phyloP scores from a whole-genome alignment of 345 rosid genomes.

The Lumnitzera littorea region DNA sequence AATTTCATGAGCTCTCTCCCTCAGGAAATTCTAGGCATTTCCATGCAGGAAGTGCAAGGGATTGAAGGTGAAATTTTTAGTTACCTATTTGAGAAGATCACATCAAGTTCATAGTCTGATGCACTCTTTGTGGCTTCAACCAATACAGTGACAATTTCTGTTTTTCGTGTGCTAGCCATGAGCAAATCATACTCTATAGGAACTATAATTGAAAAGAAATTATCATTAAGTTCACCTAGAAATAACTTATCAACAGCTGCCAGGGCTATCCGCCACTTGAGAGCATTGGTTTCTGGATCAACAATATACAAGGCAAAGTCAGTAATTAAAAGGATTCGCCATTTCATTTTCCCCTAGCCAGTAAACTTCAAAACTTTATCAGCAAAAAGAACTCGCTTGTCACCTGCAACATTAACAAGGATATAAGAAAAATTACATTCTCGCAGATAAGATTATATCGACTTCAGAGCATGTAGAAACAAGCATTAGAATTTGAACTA shows the following conservation, averaged over 20 bases:
- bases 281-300: conserved; percentile 70
- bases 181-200: conserved; percentile 93
- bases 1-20: too few relatives aligned
- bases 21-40: neutral
- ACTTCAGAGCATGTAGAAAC: neutral
- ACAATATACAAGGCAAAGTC: conserved; percentile 75
- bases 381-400: conserved; percentile 63
- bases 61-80: neutral
- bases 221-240: conserved; percentile 77
- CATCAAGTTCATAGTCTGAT: conserved; percentile 79
- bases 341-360: conserved; percentile 78
- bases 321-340: conserved; percentile 59
- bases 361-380: conserved; percentile 92
- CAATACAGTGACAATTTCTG: conserved; percentile 76
- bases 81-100: conserved; percentile 75
- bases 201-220: conserved; percentile 75
- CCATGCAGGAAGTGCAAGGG: neutral
- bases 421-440: neutral
- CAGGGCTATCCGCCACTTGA: conserved; percentile 70
- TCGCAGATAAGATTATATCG: neutral
- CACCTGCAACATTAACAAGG: conserved; percentile 37
- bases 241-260: conserved; percentile 78
- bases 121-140: conserved; percentile 73
- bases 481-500: too few relatives aligned
- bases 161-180: conserved; percentile 87